Percentiles rank a stretch among this genome's conserved stretches.
These are phyloP conservation scores for Aspergillus sp. DNA, from an alignment of 2,329 filamentous ascomycete genomes.

Conservation along the genomic window DNA sequence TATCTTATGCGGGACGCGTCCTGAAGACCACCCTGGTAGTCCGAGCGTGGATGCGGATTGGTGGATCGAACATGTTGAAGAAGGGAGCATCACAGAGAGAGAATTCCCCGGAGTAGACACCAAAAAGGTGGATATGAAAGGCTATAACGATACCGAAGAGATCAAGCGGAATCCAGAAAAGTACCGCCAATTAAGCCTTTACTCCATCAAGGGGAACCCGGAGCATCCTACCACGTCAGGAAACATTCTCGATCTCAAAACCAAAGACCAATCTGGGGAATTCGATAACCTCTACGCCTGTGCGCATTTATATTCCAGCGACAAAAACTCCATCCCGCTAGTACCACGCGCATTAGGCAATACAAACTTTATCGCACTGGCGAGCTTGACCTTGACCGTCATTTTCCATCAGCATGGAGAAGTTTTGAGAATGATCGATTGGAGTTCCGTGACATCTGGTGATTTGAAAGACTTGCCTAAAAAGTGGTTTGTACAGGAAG, in stretches of 20 bases:
- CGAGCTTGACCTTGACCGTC: slow-evolving; percentile 44
- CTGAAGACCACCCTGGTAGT: slow-evolving; percentile 28
- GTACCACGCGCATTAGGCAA: slow-evolving; percentile 45
- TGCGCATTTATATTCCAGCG: slow-evolving; percentile 52
- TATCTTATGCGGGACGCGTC: slow-evolving; percentile 22
- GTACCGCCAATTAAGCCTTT: slow-evolving; percentile 42
- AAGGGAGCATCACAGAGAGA: slow-evolving; percentile 20
- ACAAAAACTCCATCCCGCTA: slow-evolving; percentile 49
- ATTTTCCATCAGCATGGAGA: slow-evolving; percentile 40
- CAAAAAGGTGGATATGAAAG: slow-evolving; percentile 48
- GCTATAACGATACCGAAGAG: slow-evolving; percentile 36
- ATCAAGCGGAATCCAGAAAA: slow-evolving; percentile 22
- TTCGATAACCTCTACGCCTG: slow-evolving; percentile 51
- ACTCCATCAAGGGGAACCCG: slow-evolving; percentile 40
- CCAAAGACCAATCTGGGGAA: slow-evolving; percentile 24
- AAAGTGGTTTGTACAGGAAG: slow-evolving; percentile 47
- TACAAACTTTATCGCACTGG: slow-evolving; percentile 36
- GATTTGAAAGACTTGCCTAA: slow-evolving; percentile 18
- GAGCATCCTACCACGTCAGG: slow-evolving; percentile 14
- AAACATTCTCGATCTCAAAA: slow-evolving; percentile 11
- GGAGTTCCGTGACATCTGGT: slow-evolving; percentile 10
- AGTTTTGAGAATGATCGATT: slow-evolving; percentile 38
- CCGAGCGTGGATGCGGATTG: slow-evolving; percentile 32
- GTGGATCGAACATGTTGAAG: slow-evolving; percentile 25
- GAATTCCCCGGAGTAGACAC: slow-evolving; percentile 41